Conservation (phyloP, 441 rosid species). For the Mallotus japonicus region DNA sequence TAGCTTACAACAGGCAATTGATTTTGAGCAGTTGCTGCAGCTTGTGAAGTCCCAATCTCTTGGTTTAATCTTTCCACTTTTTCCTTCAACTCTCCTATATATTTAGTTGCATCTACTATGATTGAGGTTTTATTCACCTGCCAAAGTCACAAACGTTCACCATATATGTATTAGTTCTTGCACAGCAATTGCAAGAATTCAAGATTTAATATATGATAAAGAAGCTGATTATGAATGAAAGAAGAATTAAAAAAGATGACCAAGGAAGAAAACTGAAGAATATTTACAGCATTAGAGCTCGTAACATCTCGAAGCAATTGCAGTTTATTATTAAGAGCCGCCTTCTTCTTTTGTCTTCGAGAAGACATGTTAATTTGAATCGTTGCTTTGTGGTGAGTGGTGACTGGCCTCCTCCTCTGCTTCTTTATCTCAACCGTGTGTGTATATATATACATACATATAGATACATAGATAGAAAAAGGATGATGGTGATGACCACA, state of each 20-base stretch:
- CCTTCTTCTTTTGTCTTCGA: slow-evolving; percentile 43
- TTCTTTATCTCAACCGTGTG: too few species aligned
- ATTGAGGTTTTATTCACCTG: slow-evolving; percentile 68
- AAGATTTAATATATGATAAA: too few species aligned
- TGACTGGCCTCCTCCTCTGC: too few species aligned
- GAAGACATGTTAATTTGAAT: slow-evolving; percentile 32
- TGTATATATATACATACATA: too few species aligned
- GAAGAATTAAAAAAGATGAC: not conserved
- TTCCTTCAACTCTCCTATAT: slow-evolving; percentile 65
- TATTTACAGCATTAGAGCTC: slow-evolving; percentile 50
- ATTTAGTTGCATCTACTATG: slow-evolving; percentile 73
- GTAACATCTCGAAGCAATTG: slow-evolving; percentile 47
- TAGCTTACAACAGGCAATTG: slow-evolving; percentile 49
- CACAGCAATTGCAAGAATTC: too few species aligned
- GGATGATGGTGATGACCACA: slow-evolving; percentile 17
- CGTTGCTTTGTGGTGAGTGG: too few species aligned
- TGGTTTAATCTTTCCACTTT: slow-evolving; percentile 66
- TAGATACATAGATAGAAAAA: slow-evolving; percentile 13
- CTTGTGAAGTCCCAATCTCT: slow-evolving; percentile 45
- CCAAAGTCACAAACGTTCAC: not conserved
- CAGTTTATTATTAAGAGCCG: slow-evolving; percentile 37
- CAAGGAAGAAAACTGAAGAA: too few species aligned
- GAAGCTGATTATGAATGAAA: too few species aligned
- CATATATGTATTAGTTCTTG: too few species aligned
- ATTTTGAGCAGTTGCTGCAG: slow-evolving; percentile 40